Evolutionary conservation across 2,329 filamentous ascomycete genomes (phyloP).

Genomic region (Xylaria sp.): DNA sequence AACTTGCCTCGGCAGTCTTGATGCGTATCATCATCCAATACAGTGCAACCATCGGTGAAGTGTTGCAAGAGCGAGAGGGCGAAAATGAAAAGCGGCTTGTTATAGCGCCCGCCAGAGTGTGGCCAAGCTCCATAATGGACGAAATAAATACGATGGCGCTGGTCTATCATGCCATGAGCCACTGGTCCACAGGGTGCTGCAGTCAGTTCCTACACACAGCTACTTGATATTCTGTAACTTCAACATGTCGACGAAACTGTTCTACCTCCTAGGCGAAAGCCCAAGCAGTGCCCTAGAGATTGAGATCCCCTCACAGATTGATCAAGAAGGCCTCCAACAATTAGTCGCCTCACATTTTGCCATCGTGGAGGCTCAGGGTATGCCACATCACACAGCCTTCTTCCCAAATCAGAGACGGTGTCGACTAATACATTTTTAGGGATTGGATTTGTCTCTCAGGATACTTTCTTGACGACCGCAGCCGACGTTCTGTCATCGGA

Average conservation of each 20-base stretch:
- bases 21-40: neutral
- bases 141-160: constrained; percentile 28
- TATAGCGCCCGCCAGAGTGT: neutral
- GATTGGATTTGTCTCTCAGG: constrained; percentile 52
- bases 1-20: constrained; percentile 25
- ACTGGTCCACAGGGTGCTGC: neutral
- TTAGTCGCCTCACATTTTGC: constrained; percentile 57
- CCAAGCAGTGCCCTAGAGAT: constrained; percentile 52
- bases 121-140: constrained; percentile 1
- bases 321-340: constrained; percentile 54
- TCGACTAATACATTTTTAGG: constrained; percentile 38
- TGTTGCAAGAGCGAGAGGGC: constrained; percentile 21
- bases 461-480: constrained; percentile 49
- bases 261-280: constrained; percentile 57
- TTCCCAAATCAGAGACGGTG: neutral
- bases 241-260: constrained; percentile 53
- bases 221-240: neutral
- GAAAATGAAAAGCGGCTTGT: constrained; percentile 5
- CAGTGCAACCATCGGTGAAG: constrained; percentile 7
- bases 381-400: constrained; percentile 8
- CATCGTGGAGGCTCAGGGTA: constrained; percentile 57
- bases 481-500: constrained; percentile 52
- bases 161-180: constrained; percentile 10
- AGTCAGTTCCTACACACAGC: neutral
- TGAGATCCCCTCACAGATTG: constrained; percentile 51